Percentiles rank a stretch among this genome's conserved stretches.
Evolutionary conservation across 306 rosid species (phyloP).

Genomic region (Canavalia ensiformis): DNA sequence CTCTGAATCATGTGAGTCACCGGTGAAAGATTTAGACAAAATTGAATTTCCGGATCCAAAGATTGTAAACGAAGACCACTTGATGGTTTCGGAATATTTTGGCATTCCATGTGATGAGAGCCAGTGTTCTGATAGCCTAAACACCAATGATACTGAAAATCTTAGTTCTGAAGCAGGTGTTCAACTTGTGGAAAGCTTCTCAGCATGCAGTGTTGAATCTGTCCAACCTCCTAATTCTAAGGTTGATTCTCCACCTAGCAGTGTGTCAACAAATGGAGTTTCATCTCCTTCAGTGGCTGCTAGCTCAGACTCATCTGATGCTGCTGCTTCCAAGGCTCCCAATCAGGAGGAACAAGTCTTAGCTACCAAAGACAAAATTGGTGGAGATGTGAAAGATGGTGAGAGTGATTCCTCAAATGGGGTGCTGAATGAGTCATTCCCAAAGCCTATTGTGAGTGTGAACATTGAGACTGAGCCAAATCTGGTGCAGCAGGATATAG

Average conservation of each 20-base stretch:
- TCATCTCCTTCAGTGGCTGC: conserved; percentile 63
- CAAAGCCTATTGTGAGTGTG: conserved; percentile 65
- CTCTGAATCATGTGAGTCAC: conserved; percentile 57
- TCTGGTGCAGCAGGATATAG: conserved; percentile 94
- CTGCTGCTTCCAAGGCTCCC: conserved; percentile 52
- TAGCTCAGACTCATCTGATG: conserved; percentile 64
- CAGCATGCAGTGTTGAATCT: conserved; percentile 62
- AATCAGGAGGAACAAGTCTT: conserved; percentile 58
- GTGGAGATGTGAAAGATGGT: conserved; percentile 59
- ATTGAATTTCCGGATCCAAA: conserved; percentile 91
- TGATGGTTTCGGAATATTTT: conserved; percentile 89
- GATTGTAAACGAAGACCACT: conserved; percentile 79
- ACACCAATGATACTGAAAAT: conserved; percentile 61
- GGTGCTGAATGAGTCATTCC: conserved; percentile 54
- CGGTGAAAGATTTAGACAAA: conserved; percentile 72
- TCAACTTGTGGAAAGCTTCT: conserved; percentile 64
- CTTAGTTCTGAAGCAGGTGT: conserved; percentile 62
- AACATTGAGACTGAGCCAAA: conserved; percentile 75
- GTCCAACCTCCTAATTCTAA: conserved; percentile 58
- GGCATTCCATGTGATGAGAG: conserved; percentile 74
- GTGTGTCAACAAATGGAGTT: conserved; percentile 66
- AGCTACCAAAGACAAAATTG: conserved; percentile 50
- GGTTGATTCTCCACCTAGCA: conserved; percentile 74
- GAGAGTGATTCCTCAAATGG: conserved; percentile 66
- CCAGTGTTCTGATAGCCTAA: conserved; percentile 65